These are phyloP conservation scores for Nannochloris sp. DNA, from an alignment of 139 green algal species.

Conservation along the genomic window DNA sequence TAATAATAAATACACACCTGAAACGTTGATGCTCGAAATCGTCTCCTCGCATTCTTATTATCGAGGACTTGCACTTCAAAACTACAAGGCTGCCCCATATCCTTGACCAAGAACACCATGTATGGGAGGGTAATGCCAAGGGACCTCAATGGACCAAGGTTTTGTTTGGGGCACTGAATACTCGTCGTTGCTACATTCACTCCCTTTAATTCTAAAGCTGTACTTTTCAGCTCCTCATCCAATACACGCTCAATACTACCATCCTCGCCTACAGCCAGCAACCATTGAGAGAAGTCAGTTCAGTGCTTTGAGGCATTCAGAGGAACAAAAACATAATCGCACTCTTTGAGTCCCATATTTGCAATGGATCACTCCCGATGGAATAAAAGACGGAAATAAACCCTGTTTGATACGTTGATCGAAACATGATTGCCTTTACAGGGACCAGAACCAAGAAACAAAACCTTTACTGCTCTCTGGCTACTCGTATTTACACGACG, in stretches of 20 bases:
- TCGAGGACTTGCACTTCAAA: conserved; percentile 97
- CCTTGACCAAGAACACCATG: conserved; percentile 93
- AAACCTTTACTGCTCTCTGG: too few relatives aligned
- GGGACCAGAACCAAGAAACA: too few relatives aligned
- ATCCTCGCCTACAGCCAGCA: conserved; percentile 70
- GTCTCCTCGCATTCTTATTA: conserved; percentile 93
- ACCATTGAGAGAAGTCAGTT: conserved; percentile 5
- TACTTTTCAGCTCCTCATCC: conserved; percentile 92
- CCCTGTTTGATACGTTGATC: conserved; percentile 77
- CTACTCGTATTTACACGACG: too few relatives aligned
- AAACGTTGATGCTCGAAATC: conserved; percentile 96
- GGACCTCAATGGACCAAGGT: conserved; percentile 76
- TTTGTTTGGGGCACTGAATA: conserved; percentile 82
- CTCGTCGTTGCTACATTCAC: conserved; percentile 86
- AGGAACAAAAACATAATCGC: background rate
- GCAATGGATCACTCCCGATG: conserved; percentile 89
- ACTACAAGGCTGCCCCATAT: conserved; percentile 88
- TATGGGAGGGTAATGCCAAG: conserved; percentile 1
- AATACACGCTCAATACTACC: conserved; percentile 94
- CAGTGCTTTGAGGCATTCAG: background rate
- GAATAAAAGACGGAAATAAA: conserved; percentile 94
- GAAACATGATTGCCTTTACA: conserved; percentile 53
- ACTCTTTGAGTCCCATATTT: conserved; percentile 92
- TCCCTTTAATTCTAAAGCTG: conserved; percentile 85
- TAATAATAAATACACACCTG: background rate